Conservation (phyloP, 305 asterid species). For the Coffea humblotiana region DNA sequence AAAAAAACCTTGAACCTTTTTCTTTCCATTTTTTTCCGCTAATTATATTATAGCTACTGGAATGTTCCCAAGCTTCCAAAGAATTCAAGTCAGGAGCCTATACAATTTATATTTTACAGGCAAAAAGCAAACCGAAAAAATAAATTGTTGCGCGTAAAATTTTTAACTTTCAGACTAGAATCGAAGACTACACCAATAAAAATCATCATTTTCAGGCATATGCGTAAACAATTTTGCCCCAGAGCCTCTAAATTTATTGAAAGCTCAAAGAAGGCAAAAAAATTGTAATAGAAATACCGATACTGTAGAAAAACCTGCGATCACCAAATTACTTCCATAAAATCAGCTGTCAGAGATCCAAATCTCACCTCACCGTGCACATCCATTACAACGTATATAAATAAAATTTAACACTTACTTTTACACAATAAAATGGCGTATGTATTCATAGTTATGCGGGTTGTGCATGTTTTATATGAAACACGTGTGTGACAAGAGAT, state of each 20-base stretch:
- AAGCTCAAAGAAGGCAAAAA: background rate
- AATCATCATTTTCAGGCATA: too few relatives aligned
- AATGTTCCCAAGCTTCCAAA: background rate
- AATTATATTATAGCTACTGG: background rate
- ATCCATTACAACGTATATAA: background rate
- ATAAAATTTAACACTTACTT: too few relatives aligned
- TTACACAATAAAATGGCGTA: too few relatives aligned
- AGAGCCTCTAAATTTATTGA: background rate
- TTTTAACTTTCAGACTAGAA: background rate
- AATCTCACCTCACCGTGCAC: background rate
- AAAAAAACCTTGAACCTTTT: background rate
- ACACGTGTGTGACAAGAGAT: too few relatives aligned
- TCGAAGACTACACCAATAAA: too few relatives aligned
- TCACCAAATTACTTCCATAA: background rate
- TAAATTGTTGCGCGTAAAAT: background rate
- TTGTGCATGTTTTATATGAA: background rate
- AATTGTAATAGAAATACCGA: too few relatives aligned
- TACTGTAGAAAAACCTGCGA: too few relatives aligned
- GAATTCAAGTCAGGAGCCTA: background rate
- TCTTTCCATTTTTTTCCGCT: background rate
- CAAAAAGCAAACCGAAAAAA: background rate
- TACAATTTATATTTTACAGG: background rate
- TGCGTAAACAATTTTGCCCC: background rate
- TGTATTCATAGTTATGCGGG: background rate
- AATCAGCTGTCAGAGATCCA: constrained; percentile 8